Base-by-base conservation (phyloP, 805 yeast genomes). In the Pichia kluyveri region DNA sequence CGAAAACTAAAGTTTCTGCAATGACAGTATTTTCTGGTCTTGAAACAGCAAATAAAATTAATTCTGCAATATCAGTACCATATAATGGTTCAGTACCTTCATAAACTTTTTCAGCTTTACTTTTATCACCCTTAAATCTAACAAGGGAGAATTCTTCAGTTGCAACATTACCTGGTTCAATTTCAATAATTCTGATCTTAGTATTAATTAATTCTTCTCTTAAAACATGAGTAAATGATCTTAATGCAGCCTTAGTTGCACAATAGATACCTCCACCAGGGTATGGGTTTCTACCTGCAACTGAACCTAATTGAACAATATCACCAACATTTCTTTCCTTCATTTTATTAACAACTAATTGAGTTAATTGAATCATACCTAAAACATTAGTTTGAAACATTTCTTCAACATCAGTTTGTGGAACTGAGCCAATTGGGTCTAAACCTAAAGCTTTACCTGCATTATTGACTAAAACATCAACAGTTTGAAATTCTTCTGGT, bases 301-400 rank as follows among this genome's bases (percentile, higher is more conserved):
- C 79, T 5, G 90, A 83, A 5, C 90, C 89, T 52, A 83, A 60
- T 58, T 82, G 83, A 51, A 83, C 83, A 53, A 83, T 82, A 58
- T 82, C 89, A 58, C 90, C 90, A 17, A 72, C 60, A 62, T 84
- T 80, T 57, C 83, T 81, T 49, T 72, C 71, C 61, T 83, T 81
- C 75, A 90, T 78, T 44, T 77, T 75, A 39, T 83, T 82, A 42
- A 91, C 67, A 27, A 89, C 74, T 7, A 83, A 80, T 65, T 91
- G 96, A 8, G 96, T 89, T 52, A 90, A 67, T 31, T 83, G 78
- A 51, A 90, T 85, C 65, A 90, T 71, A 4, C 96, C 97, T 49
- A 87, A 62, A 3, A 91, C 96, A 60, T 90, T 91, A 50, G 96
- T 88, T 58, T 83, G 74, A 66, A 86, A 82, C 88, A 88, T 87